A percentile compares a stretch with the other conserved stretches of the same genome.
Evolutionary conservation across 345 rosid genomes (phyloP).

Genomic region (Euphorbia peplus): DNA sequence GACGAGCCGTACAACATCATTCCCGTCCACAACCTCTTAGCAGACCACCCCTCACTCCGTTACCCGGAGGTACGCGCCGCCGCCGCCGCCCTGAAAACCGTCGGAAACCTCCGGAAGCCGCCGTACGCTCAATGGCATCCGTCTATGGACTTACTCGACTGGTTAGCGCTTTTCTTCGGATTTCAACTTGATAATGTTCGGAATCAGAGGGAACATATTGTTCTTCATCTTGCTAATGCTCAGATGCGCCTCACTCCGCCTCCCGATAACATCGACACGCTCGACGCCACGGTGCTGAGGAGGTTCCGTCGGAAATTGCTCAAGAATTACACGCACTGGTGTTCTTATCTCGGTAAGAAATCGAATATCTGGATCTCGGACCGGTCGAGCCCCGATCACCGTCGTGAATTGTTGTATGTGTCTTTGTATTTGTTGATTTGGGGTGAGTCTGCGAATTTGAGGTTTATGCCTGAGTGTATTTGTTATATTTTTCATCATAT

Average conservation of each 20-base stretch:
- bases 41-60: conserved; percentile 93
- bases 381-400: conserved; percentile 46
- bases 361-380: conserved; percentile 93
- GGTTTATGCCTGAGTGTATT: conserved; percentile 87
- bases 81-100: conserved; percentile 75
- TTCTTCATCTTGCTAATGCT: conserved; percentile 88
- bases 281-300: conserved; percentile 65
- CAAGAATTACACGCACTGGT: conserved; percentile 77
- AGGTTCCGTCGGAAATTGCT: conserved; percentile 68
- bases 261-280: conserved; percentile 82
- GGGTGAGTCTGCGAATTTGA: conserved; percentile 87
- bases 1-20: conserved; percentile 77
- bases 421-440: conserved; percentile 72
- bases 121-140: conserved; percentile 68
- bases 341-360: conserved; percentile 70
- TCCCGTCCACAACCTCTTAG: conserved; percentile 87
- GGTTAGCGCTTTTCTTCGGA: conserved; percentile 84
- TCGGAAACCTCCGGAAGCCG: conserved; percentile 79
- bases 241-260: conserved; percentile 97
- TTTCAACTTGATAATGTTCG: conserved; percentile 81
- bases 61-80: conserved; percentile 92
- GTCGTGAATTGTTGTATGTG: conserved; percentile 68
- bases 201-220: conserved; percentile 90
- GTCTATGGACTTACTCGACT: conserved; percentile 79
- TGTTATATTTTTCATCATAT: conserved; percentile 84